phyloP scores from a whole-genome alignment of 2,329 filamentous ascomycete species.

The Clarireedia hainanense region DNA sequence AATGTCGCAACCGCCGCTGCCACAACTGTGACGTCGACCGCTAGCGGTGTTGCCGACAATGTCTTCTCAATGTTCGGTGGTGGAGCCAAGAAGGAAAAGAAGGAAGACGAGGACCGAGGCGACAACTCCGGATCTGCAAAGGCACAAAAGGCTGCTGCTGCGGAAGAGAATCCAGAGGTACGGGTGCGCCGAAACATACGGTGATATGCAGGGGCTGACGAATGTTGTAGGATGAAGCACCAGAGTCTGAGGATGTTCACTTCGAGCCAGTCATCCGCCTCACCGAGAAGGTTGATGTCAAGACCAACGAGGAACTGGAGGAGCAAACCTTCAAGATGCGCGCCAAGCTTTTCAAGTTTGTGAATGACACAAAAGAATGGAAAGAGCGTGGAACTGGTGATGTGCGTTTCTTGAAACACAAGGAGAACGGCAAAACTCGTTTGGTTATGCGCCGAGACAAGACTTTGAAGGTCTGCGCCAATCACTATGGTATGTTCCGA shows the following conservation, averaged over 20 bases:
- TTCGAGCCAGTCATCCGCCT: slow-evolving; percentile 95
- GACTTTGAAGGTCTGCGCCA: slow-evolving; percentile 99
- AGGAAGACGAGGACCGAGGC: slow-evolving; percentile 71
- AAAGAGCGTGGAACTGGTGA: slow-evolving; percentile 98
- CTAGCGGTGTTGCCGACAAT: slow-evolving; percentile 41
- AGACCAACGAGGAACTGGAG: slow-evolving; percentile 97
- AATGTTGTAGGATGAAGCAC: slow-evolving; percentile 54
- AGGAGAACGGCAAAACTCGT: slow-evolving; percentile 95
- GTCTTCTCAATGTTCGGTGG: slow-evolving; percentile 99
- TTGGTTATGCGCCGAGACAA: slow-evolving; percentile 99
- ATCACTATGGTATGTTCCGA: slow-evolving; percentile 82
- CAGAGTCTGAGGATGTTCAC: slow-evolving; percentile 87
- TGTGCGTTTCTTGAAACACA: slow-evolving; percentile 94
- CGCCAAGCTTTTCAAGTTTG: slow-evolving; percentile 98
- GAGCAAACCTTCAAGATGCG: slow-evolving; percentile 99
- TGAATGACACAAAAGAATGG: slow-evolving; percentile 88
- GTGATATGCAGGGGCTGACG: slow-evolving; percentile 12
- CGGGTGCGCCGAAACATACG: not conserved
- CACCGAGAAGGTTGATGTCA: slow-evolving; percentile 92
- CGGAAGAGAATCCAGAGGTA: slow-evolving; percentile 32
- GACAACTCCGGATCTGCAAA: slow-evolving; percentile 87
- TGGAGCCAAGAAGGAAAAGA: slow-evolving; percentile 94
- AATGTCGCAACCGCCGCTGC: slow-evolving; percentile 32
- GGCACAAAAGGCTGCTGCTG: slow-evolving; percentile 53
- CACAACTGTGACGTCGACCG: slow-evolving; percentile 33